Conservation (phyloP, 1,284 basidiomycete species). For the Takashimella tepidaria region DNA sequence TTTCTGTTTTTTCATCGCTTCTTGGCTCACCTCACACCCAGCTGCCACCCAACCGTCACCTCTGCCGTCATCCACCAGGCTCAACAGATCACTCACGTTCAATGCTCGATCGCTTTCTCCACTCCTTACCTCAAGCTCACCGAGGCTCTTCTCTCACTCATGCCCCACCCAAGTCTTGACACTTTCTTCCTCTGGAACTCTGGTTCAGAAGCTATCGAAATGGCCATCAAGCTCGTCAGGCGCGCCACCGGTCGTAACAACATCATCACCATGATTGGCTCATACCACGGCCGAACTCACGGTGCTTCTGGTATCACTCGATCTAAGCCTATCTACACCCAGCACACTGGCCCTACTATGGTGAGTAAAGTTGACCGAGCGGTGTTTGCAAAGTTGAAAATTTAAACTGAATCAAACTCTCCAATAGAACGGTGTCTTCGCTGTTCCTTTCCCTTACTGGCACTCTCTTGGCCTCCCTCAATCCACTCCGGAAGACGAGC, state of each 20-base stretch:
- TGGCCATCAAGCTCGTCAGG: conserved; percentile 54
- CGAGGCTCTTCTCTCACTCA: conserved; percentile 19
- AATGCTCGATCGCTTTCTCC: conserved; percentile 46
- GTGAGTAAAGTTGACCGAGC: not conserved
- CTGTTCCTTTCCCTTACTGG: conserved; percentile 87
- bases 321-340: conserved; percentile 82
- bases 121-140: conserved; percentile 19
- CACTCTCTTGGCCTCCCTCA: conserved; percentile 70
- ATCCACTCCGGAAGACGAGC: conserved; percentile 59
- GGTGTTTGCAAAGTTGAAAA: not conserved
- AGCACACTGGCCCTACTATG: conserved; percentile 34
- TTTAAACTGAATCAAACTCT: no score
- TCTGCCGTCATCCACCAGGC: conserved; percentile 79
- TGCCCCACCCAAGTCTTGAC: conserved; percentile 30
- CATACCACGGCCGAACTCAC: conserved; percentile 78
- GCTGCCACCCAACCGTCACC: conserved; percentile 78
- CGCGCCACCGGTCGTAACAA: conserved; percentile 73
- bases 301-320: conserved; percentile 75
- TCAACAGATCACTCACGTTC: conserved; percentile 69
- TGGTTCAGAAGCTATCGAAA: conserved; percentile 36
- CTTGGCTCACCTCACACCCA: no score
- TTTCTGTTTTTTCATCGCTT: no score
- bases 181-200: conserved; percentile 97
- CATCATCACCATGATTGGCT: conserved; percentile 81
- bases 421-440: conserved; percentile 69